Evolutionary conservation across 2,329 filamentous ascomycete genomes (phyloP).

Genomic region (Pseudogymnoascus sp.): DNA sequence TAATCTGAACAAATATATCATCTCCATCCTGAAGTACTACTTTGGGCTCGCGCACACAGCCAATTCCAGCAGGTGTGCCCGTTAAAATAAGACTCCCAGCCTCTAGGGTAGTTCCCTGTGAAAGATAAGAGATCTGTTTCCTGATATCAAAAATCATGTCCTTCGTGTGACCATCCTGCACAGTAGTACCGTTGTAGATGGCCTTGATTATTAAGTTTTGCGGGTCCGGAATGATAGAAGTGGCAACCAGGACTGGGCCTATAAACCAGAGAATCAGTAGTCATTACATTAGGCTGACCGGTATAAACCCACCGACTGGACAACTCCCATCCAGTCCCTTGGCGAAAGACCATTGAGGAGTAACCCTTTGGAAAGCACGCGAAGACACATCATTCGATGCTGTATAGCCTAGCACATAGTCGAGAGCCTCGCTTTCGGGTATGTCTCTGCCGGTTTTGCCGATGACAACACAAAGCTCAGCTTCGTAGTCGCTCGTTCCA

Average conservation of each 20-base stretch:
- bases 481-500: conserved; percentile 26
- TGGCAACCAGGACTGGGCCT: conserved; percentile 33
- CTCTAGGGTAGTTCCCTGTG: conserved; percentile 32
- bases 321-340: conserved; percentile 39
- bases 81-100: conserved; percentile 37
- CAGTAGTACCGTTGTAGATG: conserved; percentile 32
- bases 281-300: conserved; percentile 22
- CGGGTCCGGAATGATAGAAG: conserved; percentile 37
- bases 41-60: conserved; percentile 20
- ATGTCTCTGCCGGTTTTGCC: conserved; percentile 34
- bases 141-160: conserved; percentile 42
- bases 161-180: conserved; percentile 42
- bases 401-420: conserved; percentile 36
- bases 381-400: conserved; percentile 36
- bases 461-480: conserved; percentile 32
- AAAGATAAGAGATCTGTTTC: conserved; percentile 33
- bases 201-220: conserved; percentile 12
- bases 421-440: conserved; percentile 29
- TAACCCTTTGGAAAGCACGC: conserved; percentile 33
- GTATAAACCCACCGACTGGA: conserved; percentile 35
- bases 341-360: conserved; percentile 38
- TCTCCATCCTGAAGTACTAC: conserved; percentile 25
- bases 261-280: not conserved
- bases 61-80: conserved; percentile 33
- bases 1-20: conserved; percentile 26